A percentile compares a stretch with the other conserved stretches of the same genome.
These are phyloP conservation scores for Trichoderma atroviride DNA, from an alignment of 2,329 filamentous ascomycete species.

Conservation along the genomic window DNA sequence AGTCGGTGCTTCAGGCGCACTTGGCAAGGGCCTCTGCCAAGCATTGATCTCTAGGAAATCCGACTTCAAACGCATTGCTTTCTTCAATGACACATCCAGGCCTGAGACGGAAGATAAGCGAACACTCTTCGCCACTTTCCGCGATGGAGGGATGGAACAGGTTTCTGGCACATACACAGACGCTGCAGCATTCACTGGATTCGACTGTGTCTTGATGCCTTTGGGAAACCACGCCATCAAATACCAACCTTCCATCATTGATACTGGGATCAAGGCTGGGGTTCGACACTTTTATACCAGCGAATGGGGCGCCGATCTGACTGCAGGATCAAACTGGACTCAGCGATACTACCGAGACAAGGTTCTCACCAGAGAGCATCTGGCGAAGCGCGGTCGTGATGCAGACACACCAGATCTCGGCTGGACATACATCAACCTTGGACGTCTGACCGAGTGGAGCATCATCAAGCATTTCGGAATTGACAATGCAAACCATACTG, in stretches of 20 bases:
- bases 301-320: conserved; percentile 14
- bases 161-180: conserved; percentile 10
- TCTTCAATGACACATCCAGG: conserved; percentile 11
- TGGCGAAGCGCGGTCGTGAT: conserved; percentile 1
- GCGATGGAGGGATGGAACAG: conserved; percentile 1
- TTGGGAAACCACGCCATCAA: conserved; percentile 15
- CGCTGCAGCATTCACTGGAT: neutral
- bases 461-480: conserved; percentile 15
- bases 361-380: conserved; percentile 2
- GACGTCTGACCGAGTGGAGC: conserved; percentile 14
- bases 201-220: conserved; percentile 19
- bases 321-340: conserved; percentile 17
- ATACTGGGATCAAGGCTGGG: neutral
- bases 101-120: conserved; percentile 10
- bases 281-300: conserved; percentile 18
- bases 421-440: conserved; percentile 12
- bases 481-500: neutral
- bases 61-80: conserved; percentile 14
- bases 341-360: conserved; percentile 18
- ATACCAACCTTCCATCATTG: conserved; percentile 15
- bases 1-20: neutral
- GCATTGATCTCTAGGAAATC: neutral
- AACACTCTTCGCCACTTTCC: neutral
- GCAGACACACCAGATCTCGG: conserved; percentile 10
- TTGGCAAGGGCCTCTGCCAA: neutral